phyloP scores from a whole-genome alignment of 495 filamentous ascomycete species.

The Penicillium desertorum region DNA sequence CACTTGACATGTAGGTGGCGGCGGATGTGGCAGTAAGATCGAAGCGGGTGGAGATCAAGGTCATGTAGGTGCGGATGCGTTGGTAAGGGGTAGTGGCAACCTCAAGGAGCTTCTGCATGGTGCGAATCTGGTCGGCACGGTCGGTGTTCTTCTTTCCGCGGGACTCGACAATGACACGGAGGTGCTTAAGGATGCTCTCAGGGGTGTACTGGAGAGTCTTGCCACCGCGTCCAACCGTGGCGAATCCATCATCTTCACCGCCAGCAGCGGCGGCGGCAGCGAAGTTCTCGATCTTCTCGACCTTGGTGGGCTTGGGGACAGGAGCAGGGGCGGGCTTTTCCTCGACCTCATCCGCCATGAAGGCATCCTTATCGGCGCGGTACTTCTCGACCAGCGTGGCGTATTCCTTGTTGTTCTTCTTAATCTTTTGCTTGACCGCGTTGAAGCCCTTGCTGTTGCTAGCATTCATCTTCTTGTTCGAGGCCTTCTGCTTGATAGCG shows the following conservation, averaged over 20 bases:
- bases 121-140: slow-evolving; percentile 85
- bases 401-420: slow-evolving; percentile 98
- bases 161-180: slow-evolving; percentile 88
- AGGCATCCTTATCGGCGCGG: slow-evolving; percentile 76
- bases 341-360: slow-evolving; percentile 83
- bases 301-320: slow-evolving; percentile 40
- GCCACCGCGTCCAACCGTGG: slow-evolving; percentile 81
- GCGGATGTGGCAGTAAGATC: slow-evolving; percentile 79
- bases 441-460: slow-evolving; percentile 92
- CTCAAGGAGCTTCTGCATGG: slow-evolving; percentile 94
- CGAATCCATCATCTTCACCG: slow-evolving; percentile 80
- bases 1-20: slow-evolving; percentile 83
- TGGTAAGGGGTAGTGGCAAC: slow-evolving; percentile 90
- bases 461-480: slow-evolving; percentile 98
- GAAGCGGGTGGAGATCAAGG: slow-evolving; percentile 90
- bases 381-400: slow-evolving; percentile 83
- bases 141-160: slow-evolving; percentile 99
- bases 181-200: slow-evolving; percentile 97
- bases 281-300: slow-evolving; percentile 44
- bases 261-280: slow-evolving; percentile 45
- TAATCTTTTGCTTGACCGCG: slow-evolving; percentile 92
- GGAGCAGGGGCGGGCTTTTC: slow-evolving; percentile 44
- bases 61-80: slow-evolving; percentile 87
- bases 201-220: slow-evolving; percentile 86
- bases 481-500: slow-evolving; percentile 89